A percentile compares a stretch with the other conserved stretches of the same genome.
These are phyloP conservation scores for Backusella tarrabulga DNA, from an alignment of 192 early-diverging fungal genomes.

Conservation along the genomic window DNA sequence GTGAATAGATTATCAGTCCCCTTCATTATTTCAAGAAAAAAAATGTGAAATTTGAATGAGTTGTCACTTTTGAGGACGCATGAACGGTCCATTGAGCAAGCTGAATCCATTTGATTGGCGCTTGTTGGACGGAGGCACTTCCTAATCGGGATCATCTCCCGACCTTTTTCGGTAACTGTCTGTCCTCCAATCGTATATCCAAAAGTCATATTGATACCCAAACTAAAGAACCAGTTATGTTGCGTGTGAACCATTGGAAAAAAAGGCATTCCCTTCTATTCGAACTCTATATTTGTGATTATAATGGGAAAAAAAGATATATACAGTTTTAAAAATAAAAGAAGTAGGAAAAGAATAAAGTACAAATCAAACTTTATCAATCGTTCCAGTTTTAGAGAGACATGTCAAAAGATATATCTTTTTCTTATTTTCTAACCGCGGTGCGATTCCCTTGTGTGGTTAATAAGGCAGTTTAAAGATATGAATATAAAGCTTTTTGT, in stretches of 20 bases:
- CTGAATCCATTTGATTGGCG: neutral
- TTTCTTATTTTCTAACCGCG: neutral
- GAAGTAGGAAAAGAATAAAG: neutral
- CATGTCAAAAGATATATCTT: neutral
- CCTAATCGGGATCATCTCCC: neutral
- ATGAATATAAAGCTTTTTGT: neutral
- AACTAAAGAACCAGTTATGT: neutral
- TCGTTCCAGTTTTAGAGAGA: neutral
- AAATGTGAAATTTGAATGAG: neutral
- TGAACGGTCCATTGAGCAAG: neutral
- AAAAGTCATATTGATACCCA: neutral
- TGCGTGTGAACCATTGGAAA: neutral
- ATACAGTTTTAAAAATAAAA: neutral
- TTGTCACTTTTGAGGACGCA: neutral
- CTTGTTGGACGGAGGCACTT: neutral
- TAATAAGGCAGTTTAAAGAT: neutral
- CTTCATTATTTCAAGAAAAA: neutral
- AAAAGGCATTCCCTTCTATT: neutral
- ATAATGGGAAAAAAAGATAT: neutral
- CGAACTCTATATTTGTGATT: neutral
- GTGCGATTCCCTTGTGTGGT: conserved; percentile 5
- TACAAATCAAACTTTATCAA: neutral
- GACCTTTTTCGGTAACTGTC: conserved; percentile 1
- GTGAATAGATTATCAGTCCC: neutral
- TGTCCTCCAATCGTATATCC: conserved; percentile 3